Evolutionary conservation across 768 basidiomycete species (phyloP).

Genomic region (Lanmaoa pseudosensibilis): DNA sequence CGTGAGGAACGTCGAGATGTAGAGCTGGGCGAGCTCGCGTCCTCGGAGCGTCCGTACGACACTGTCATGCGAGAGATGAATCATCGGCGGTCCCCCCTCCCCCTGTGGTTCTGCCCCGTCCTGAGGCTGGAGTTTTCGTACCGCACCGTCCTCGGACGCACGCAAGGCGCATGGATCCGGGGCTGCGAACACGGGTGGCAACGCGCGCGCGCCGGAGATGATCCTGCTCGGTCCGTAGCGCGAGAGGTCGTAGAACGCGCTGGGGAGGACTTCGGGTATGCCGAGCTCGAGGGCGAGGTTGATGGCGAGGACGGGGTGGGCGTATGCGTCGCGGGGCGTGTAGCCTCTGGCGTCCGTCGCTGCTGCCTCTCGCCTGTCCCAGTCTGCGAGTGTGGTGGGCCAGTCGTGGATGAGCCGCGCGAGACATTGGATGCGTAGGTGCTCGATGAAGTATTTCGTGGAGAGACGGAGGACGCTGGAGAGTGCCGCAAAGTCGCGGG

Average conservation of each 20-base stretch:
- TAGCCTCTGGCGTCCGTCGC: constrained; percentile 56
- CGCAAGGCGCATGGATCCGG: constrained; percentile 19
- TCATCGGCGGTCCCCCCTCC: constrained; percentile 9
- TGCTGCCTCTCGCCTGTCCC: constrained; percentile 65
- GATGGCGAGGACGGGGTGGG: constrained; percentile 72
- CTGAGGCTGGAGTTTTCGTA: neutral
- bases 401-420: constrained; percentile 60
- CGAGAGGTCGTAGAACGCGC: constrained; percentile 73
- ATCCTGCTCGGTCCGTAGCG: constrained; percentile 74
- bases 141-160: neutral
- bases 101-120: neutral
- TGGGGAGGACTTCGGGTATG: constrained; percentile 56
- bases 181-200: constrained; percentile 32
- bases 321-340: constrained; percentile 53
- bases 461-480: constrained; percentile 70
- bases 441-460: constrained; percentile 73
- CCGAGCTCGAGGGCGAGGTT: constrained; percentile 66
- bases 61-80: constrained; percentile 39
- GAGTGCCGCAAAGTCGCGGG: constrained; percentile 57
- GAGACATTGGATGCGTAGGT: constrained; percentile 62
- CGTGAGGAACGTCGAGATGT: constrained; percentile 60
- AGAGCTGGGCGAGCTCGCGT: constrained; percentile 63
- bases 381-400: constrained; percentile 63
- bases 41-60: constrained; percentile 54
- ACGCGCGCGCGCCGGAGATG: constrained; percentile 47